Conservation (phyloP, 768 basidiomycete species). For the Amanita phalloides region DNA sequence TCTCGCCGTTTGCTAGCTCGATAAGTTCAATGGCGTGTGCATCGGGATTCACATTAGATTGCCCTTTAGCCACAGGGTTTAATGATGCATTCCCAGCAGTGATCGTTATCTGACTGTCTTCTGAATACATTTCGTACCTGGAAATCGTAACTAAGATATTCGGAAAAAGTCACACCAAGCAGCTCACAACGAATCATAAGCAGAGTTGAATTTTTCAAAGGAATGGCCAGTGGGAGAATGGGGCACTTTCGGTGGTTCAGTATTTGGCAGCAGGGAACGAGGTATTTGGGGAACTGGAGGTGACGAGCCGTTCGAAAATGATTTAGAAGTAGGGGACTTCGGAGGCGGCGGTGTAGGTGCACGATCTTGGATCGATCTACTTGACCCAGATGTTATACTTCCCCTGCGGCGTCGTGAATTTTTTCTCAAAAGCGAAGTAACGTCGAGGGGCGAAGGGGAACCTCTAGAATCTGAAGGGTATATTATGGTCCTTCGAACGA, state of each 20-base stretch:
- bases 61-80: conserved; percentile 16
- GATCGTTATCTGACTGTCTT: conserved; percentile 35
- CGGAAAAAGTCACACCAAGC: not conserved
- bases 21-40: conserved; percentile 66
- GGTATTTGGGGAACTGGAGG: conserved; percentile 65
- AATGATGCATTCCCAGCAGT: conserved; percentile 19
- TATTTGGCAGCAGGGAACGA: conserved; percentile 24
- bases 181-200: conserved; percentile 73
- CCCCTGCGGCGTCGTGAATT: conserved; percentile 49
- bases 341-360: conserved; percentile 82
- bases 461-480: conserved; percentile 58
- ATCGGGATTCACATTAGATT: conserved; percentile 24
- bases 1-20: conserved; percentile 80
- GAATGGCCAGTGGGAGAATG: conserved; percentile 17
- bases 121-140: conserved; percentile 76
- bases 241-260: not conserved
- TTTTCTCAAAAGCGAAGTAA: conserved; percentile 44
- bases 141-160: conserved; percentile 5
- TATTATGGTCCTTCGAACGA: conserved; percentile 74
- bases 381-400: conserved; percentile 51
- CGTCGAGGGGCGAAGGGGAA: conserved; percentile 37
- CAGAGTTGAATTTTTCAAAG: conserved; percentile 57
- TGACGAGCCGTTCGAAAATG: conserved; percentile 56
- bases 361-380: conserved; percentile 70
- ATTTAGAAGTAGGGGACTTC: conserved; percentile 36